Conservation (phyloP, 257 asterid genomes). For the Penstemon davidsonii region DNA sequence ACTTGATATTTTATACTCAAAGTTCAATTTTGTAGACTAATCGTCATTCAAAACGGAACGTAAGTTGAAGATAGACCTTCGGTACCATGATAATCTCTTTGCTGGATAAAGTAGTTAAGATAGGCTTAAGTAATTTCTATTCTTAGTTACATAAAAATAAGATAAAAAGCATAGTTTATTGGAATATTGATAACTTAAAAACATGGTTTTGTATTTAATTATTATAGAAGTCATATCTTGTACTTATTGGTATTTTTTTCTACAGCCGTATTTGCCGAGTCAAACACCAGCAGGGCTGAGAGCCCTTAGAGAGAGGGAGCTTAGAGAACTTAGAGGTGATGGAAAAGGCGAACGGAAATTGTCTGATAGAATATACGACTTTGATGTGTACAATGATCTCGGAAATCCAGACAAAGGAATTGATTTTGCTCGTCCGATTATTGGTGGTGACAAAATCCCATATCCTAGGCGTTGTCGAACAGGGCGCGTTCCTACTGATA, state of each 20-base stretch:
- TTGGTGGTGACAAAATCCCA: slow-evolving; percentile 70
- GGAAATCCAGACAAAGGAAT: slow-evolving; percentile 92
- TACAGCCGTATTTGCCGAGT: slow-evolving; percentile 83
- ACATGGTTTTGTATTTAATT: slow-evolving; percentile 13
- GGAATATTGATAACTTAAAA: slow-evolving; percentile 2
- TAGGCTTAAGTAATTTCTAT: not conserved
- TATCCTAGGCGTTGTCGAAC: slow-evolving; percentile 94
- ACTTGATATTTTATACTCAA: slow-evolving; percentile 11
- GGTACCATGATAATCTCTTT: not conserved
- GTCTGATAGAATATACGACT: slow-evolving; percentile 82
- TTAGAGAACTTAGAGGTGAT: slow-evolving; percentile 77
- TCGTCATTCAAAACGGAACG: slow-evolving; percentile 14
- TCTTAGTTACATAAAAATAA: not conserved
- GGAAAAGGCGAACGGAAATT: slow-evolving; percentile 74
- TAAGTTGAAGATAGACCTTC: slow-evolving; percentile 16
- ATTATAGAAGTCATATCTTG: not conserved
- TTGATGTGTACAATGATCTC: slow-evolving; percentile 78
- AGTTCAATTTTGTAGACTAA: slow-evolving; percentile 17
- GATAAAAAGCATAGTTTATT: slow-evolving; percentile 4
- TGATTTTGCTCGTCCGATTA: slow-evolving; percentile 74
- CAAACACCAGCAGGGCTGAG: slow-evolving; percentile 88
- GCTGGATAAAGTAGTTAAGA: slow-evolving; percentile 10
- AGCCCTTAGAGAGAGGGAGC: slow-evolving; percentile 76
- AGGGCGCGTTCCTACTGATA: slow-evolving; percentile 68
- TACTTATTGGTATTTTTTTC: slow-evolving; percentile 3